Evolutionary conservation across 129 eudicot species (phyloP), one percentile per base, ranked within the genome.

Genomic region (Artemisia annua): DNA sequence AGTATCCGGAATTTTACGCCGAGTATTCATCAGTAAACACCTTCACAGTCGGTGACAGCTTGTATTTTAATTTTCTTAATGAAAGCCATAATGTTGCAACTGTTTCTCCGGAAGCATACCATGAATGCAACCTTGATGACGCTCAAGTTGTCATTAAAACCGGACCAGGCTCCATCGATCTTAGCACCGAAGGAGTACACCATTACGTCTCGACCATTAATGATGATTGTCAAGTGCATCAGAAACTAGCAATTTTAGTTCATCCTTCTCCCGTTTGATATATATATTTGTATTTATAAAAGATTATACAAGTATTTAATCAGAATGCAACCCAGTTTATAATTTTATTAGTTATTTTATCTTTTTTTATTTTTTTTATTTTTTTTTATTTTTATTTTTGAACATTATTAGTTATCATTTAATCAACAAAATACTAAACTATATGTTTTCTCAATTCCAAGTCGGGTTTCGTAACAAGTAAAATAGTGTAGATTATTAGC

Each of bases 1-100:
- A 75, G 17, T 53, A 22, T 4, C 64, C 75, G 11, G 44, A 63
- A 48, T 66, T 49, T 19, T 89, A 79, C 48, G 8, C 54, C 46
- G 60, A 73, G 5, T 89, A 87, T 89, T 79, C 86, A 26, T 64
- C 79, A 4, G 2, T 44, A 1, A 30, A 82, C 28, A 82, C 67
- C 9, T 79, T 89, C 78, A 9, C 44, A 52, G 84, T 76, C 7
- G 85, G 87, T 19, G 95, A 88, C 28, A 14, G 9, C 12, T 13
- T 68, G 6, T 11, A 83, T 1, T 83, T 83, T 63, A 71, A 75
- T 14, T 83, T 83, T 32, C 11, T 0, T 2, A 79, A 17, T 0
- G 83, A 75, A 65, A 11, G 5, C 13, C 83, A 82, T 61, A 52
- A 54, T 0, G 83, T 24, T 18, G 78, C 80, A 12, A 13, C 11